phyloP scores from a whole-genome alignment of 345 rosid species.

The Hypericum perforatum region DNA sequence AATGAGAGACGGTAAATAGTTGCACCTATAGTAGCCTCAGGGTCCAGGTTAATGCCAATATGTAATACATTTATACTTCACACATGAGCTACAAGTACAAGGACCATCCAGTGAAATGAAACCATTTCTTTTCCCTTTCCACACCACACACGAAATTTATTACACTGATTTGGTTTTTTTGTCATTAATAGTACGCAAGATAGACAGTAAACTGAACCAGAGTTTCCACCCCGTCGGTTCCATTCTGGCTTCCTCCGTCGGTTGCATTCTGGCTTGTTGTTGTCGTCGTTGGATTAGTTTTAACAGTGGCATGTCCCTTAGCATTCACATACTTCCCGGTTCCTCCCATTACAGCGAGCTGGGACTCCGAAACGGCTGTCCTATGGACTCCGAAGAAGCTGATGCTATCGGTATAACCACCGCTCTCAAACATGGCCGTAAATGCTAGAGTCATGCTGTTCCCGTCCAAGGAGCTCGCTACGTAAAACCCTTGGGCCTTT shows the following conservation, averaged over 20 bases:
- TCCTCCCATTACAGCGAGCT: constrained; percentile 79
- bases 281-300: constrained; percentile 45
- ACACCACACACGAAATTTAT: too few species aligned
- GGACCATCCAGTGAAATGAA: too few species aligned
- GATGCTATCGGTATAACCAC: constrained; percentile 63
- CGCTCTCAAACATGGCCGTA: constrained; percentile 61
- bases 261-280: constrained; percentile 37
- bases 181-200: constrained; percentile 30
- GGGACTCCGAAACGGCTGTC: constrained; percentile 67
- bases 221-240: constrained; percentile 68
- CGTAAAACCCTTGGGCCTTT: background rate
- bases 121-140: too few species aligned
- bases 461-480: background rate
- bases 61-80: too few species aligned
- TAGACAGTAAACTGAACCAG: constrained; percentile 47
- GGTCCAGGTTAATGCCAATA: too few species aligned
- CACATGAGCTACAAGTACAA: too few species aligned
- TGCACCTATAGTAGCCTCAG: too few species aligned
- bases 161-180: background rate
- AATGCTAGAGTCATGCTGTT: constrained; percentile 33
- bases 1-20: too few species aligned
- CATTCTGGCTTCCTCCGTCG: too few species aligned
- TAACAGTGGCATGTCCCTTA: constrained; percentile 54
- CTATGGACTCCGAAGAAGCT: constrained; percentile 73
- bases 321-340: constrained; percentile 77